Percentiles rank a stretch among this genome's conserved stretches.
phyloP scores from a whole-genome alignment of 441 rosid species.

The Gossypium schwendimanii region DNA sequence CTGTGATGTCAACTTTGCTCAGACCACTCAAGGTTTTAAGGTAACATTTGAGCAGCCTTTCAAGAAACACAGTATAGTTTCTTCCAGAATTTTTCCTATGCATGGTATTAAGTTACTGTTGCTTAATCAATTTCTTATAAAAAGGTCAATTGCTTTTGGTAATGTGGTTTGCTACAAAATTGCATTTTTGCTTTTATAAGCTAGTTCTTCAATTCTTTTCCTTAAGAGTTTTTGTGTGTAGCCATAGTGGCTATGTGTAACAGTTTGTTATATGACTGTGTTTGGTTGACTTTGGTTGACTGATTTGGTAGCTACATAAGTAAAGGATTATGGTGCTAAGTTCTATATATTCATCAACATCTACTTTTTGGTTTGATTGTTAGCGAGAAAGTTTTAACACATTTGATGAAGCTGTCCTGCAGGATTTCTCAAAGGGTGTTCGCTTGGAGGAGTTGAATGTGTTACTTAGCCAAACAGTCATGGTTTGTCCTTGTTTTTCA shows the following conservation, averaged over 20 bases:
- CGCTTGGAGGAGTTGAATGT: constrained; percentile 90
- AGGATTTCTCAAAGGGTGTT: constrained; percentile 84
- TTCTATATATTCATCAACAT: constrained; percentile 1
- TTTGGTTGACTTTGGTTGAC: constrained; percentile 7
- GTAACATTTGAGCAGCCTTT: constrained; percentile 34
- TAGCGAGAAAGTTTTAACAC: constrained; percentile 12
- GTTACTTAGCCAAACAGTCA: constrained; percentile 78
- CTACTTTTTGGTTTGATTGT: constrained; percentile 2
- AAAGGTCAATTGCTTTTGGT: background rate
- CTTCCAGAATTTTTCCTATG: background rate
- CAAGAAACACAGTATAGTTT: constrained; percentile 13
- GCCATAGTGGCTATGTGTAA: background rate
- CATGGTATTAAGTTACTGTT: background rate
- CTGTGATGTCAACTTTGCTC: constrained; percentile 56
- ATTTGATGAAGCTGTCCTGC: constrained; percentile 21
- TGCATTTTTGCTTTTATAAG: background rate
- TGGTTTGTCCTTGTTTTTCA: constrained; percentile 48
- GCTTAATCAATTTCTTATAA: background rate
- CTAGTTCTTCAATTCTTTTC: background rate
- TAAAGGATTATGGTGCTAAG: background rate
- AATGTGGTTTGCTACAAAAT: background rate
- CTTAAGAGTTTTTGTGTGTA: background rate
- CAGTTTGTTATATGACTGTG: constrained; percentile 9
- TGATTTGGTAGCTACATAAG: constrained; percentile 8
- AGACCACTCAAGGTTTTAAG: constrained; percentile 62